Evolutionary conservation across 208 protist species (phyloP).

Genomic region (Acanthamoeba culbertsoni): DNA sequence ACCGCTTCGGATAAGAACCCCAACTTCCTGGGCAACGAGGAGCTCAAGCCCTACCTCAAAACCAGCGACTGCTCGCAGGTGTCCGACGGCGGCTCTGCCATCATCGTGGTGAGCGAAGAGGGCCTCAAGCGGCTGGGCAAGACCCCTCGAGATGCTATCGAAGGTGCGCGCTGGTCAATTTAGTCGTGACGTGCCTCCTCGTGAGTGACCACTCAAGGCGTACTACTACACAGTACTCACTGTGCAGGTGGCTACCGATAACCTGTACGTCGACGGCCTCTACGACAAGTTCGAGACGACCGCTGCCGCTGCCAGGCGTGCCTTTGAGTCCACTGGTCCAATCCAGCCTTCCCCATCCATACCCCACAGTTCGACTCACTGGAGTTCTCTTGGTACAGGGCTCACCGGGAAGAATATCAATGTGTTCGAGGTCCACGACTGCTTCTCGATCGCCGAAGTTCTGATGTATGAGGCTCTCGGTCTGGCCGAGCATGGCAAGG

Average conservation of each 20-base stretch:
- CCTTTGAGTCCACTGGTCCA: conserved; percentile 81
- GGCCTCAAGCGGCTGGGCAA: conserved; percentile 87
- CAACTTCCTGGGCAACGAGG: conserved; percentile 88
- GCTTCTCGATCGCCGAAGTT: conserved; percentile 91
- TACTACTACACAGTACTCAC: conserved; percentile 79
- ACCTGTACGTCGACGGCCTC: conserved; percentile 85
- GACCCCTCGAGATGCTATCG: conserved; percentile 79
- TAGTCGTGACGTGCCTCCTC: not conserved
- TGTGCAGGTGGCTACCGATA: conserved; percentile 80
- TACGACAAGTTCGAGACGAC: conserved; percentile 86
- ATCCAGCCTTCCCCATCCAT: too few species aligned
- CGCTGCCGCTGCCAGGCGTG: conserved; percentile 82
- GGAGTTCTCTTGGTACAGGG: not conserved
- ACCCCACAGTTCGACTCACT: too few species aligned
- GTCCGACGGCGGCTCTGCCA: conserved; percentile 87
- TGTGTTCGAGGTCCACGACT: conserved; percentile 90
- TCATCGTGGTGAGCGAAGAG: conserved; percentile 85
- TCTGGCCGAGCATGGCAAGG: conserved; percentile 87
- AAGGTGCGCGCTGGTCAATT: too few species aligned
- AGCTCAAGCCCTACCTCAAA: conserved; percentile 87
- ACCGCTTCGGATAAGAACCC: conserved; percentile 80
- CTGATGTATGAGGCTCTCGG: conserved; percentile 93
- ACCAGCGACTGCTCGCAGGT: conserved; percentile 90
- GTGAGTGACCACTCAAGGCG: not conserved
- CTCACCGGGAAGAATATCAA: conserved; percentile 52